Conservation (phyloP, 306 rosid genomes). For the Astragalus glycyphyllos region DNA sequence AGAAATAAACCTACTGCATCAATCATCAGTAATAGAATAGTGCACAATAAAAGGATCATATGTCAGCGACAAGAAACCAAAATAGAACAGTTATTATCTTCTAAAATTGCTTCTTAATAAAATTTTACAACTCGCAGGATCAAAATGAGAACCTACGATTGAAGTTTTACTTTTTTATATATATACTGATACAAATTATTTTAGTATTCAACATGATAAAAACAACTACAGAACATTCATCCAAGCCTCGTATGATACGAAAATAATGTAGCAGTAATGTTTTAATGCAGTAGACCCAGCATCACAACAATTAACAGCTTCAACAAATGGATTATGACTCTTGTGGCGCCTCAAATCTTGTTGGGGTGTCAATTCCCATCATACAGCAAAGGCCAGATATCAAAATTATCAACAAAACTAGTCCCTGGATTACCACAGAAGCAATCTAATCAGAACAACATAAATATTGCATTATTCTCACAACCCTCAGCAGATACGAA, state of each 20-base stretch:
- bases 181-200: constrained; percentile 51
- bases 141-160: constrained; percentile 43
- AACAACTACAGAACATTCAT: constrained; percentile 37
- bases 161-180: constrained; percentile 44
- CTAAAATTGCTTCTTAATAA: constrained; percentile 40
- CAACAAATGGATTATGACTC: constrained; percentile 63
- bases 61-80: background rate
- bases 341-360: constrained; percentile 91
- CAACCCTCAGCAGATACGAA: constrained; percentile 11
- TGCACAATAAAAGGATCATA: too few species aligned
- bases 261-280: constrained; percentile 39
- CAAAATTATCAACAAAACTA: constrained; percentile 85
- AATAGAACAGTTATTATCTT: background rate
- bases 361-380: constrained; percentile 99
- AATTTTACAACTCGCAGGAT: constrained; percentile 37
- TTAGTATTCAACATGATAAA: constrained; percentile 38
- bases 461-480: constrained; percentile 4
- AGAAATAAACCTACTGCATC: background rate
- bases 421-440: constrained; percentile 62
- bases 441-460: constrained; percentile 46
- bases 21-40: background rate
- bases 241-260: constrained; percentile 29
- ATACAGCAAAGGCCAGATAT: constrained; percentile 95
- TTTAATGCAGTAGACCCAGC: constrained; percentile 41
- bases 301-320: constrained; percentile 41